Base-by-base conservation (phyloP, 306 rosid genomes). In the Pyrus bretschneideri region DNA sequence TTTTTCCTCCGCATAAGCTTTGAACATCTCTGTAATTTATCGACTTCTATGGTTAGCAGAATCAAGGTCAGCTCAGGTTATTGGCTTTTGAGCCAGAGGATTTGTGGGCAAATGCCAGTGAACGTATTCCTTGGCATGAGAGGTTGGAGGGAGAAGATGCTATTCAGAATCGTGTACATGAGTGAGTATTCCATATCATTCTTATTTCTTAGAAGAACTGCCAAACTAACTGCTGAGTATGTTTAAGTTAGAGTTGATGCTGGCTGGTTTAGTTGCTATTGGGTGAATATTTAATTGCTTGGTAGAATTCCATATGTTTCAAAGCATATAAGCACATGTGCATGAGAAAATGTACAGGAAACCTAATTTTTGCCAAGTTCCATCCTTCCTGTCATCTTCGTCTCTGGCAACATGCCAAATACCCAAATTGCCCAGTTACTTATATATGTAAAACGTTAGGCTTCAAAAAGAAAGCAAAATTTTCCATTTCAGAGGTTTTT, bases 41-140 rank as follows among this genome's bases (percentile, higher is more conserved):
- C 72, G 68, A 51, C 70, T 72, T 82, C 79, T 90, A 55, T 71
- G 76, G 59, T 80, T 82, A 40, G 81, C 92, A 95, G 99, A 75
- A 87, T 81, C 92, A 88, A 71, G 91, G 96, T 76, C 93, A 87
- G 77, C 89, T 92, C 83, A 89, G 82, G 78, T 81, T 83, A 85
- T 86, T 95, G 99, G 92, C 96, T 72, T 95, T 95, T 83, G 96
- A 92, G 73, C 91, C 85, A 83, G 93, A 91, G 81, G 99, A 88
- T 76, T 77, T 95, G 83, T 89, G 97, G 92, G 89, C 72, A 82
- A 87, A 82, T 88, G 97, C 99, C 4, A 92, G 79, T 45, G 97
- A 91, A 74, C 97, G 97, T 59, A 90, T 95, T 62, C 86, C 93
- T 77, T 95, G 99, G 99, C 97, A 92, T 71, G 99, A 89, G 78